phyloP scores from a whole-genome alignment of 176 grass and related monocot species.

The Panicum miliaceum region DNA sequence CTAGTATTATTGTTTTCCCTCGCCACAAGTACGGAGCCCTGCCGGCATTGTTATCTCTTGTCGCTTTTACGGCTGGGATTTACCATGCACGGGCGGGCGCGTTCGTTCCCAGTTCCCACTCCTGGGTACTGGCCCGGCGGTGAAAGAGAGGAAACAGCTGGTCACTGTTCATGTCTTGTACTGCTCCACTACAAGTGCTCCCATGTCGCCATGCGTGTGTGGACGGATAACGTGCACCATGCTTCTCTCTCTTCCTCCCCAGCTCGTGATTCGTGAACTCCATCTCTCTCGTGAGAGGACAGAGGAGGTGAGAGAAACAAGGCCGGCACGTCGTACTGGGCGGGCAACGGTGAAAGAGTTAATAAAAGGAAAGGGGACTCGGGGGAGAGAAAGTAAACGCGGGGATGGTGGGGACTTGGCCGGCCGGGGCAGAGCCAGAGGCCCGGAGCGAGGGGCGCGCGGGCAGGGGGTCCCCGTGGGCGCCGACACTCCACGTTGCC shows the following conservation, averaged over 20 bases:
- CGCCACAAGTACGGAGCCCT: background rate
- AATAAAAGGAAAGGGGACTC: slow-evolving; percentile 23
- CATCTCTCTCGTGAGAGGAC: background rate
- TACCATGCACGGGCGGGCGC: background rate
- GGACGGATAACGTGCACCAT: slow-evolving; percentile 41
- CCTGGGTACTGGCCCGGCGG: slow-evolving; percentile 2
- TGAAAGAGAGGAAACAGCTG: slow-evolving; percentile 28
- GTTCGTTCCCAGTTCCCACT: too few relatives aligned
- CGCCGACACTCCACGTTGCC: slow-evolving; percentile 78
- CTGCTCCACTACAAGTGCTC: background rate
- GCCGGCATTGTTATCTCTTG: background rate
- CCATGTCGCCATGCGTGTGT: background rate
- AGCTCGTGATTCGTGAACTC: background rate
- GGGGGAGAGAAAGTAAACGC: slow-evolving; percentile 60
- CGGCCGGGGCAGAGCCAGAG: background rate
- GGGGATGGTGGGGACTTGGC: background rate
- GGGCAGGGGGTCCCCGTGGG: slow-evolving; percentile 41
- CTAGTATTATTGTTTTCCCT: background rate
- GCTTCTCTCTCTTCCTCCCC: background rate
- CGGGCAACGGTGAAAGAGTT: slow-evolving; percentile 31
- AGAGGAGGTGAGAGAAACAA: slow-evolving; percentile 8
- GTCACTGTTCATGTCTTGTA: slow-evolving; percentile 24
- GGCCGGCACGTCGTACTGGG: slow-evolving; percentile 30
- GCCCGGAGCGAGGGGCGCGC: background rate
- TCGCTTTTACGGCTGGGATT: background rate